A percentile compares a stretch with the other conserved stretches of the same genome.
Conservation (phyloP, 345 rosid genomes). For the Tarenaya hassleriana region DNA sequence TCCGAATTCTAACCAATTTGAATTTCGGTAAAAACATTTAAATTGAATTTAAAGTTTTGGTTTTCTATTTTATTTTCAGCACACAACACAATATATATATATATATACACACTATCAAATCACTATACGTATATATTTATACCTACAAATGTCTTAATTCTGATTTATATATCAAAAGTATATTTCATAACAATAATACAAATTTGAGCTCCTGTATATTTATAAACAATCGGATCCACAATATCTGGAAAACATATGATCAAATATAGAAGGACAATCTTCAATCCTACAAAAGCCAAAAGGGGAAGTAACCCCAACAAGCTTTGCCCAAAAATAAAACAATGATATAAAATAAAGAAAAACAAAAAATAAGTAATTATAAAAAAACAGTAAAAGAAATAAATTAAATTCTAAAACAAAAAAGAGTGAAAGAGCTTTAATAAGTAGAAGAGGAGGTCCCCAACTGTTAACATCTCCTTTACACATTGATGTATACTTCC, state of each 20-base stretch:
- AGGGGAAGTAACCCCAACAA: conserved; percentile 38
- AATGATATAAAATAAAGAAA: conserved; percentile 19
- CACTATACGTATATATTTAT: too few relatives aligned
- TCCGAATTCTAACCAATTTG: conserved; percentile 23
- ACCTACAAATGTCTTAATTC: too few relatives aligned
- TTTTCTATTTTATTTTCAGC: conserved; percentile 11
- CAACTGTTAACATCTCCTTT: conserved; percentile 36
- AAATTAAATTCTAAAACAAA: not conserved
- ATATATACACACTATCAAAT: too few relatives aligned
- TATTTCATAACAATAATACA: too few relatives aligned
- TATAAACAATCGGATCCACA: too few relatives aligned
- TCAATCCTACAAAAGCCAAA: conserved; percentile 74
- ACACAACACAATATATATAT: too few relatives aligned
- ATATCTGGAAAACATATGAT: conserved; percentile 24
- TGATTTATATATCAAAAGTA: too few relatives aligned
- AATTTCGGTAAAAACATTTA: conserved; percentile 23
- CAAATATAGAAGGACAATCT: conserved; percentile 50
- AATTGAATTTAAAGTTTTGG: conserved; percentile 1
- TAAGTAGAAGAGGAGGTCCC: conserved; percentile 48
- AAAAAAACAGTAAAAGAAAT: conserved; percentile 28
- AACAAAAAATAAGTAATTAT: conserved; percentile 11
- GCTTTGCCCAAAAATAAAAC: conserved; percentile 28
- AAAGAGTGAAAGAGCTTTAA: conserved; percentile 26
- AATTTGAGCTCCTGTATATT: too few relatives aligned
- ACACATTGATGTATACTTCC: conserved; percentile 36